Percentiles rank a stretch among this genome's conserved stretches.
Conservation (phyloP, 306 rosid species). For the Malus orientalis region DNA sequence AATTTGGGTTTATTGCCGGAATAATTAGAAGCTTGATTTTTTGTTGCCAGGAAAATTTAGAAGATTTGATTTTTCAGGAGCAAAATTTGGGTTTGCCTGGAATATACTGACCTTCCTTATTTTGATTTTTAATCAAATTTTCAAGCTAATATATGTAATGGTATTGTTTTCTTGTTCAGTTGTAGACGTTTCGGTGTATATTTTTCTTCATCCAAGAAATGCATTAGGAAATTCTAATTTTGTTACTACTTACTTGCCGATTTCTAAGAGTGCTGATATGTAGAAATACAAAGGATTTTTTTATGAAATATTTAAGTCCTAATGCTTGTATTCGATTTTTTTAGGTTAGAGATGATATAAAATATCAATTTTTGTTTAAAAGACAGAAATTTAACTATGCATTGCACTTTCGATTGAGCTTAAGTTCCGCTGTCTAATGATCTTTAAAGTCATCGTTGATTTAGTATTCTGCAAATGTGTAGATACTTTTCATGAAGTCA, state of each 20-base stretch:
- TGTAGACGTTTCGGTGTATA: neutral
- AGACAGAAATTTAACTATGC: neutral
- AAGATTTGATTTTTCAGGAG: neutral
- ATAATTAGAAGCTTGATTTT: neutral
- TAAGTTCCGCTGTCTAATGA: neutral
- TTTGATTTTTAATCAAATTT: neutral
- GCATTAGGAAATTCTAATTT: neutral
- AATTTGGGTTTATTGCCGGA: neutral
- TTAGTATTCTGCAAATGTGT: slow-evolving; percentile 20
- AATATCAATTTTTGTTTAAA: neutral
- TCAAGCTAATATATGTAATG: neutral
- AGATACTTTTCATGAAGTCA: slow-evolving; percentile 74
- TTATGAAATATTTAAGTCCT: neutral
- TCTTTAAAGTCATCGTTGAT: slow-evolving; percentile 11
- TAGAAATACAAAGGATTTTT: neutral
- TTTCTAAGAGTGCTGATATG: neutral
- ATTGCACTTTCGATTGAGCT: neutral
- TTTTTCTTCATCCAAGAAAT: neutral
- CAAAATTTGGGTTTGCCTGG: neutral
- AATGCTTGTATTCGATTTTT: neutral
- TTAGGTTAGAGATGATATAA: neutral
- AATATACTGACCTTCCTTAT: neutral
- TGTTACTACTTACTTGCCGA: neutral
- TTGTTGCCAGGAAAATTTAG: neutral
- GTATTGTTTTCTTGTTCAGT: neutral